Evolutionary conservation across 495 filamentous ascomycete species (phyloP), one percentile per base, ranked within the genome.

Genomic region (Xylaria telfairii): DNA sequence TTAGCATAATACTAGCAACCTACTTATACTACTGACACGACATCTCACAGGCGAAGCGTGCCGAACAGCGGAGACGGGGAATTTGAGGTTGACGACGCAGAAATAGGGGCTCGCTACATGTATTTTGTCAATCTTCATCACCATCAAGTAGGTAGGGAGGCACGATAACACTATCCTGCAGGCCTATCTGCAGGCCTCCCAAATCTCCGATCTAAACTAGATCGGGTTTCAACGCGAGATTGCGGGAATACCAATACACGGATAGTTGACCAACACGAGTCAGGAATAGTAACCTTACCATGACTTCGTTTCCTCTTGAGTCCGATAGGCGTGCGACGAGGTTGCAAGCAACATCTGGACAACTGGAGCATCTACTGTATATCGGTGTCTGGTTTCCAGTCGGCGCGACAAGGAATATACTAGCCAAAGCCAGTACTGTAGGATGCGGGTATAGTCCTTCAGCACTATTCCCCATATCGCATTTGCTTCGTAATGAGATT

Each of bases 81-180:
- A 32, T 24, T 17, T 17, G 46, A 54, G 34, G 47, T 24, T 19
- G 13, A 41, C 47, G 30, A 66, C 15, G 34, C 21, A 17, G 15
- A 53, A 61, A 41, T 42, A 61, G 57, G 57, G 37, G 57, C 37
- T 41, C 34, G 37, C 32, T 26, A 41, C 17, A 41, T 34, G 30
- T 46, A 13, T 63, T 44, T 41, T 30, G n/a, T 44, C 24, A n/a
- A 19, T 47, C 42, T n/a, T 17, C 7, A 47, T 64, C 60, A 39
- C 42, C 59, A 62, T 64, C 41, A 47, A 32, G 26, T 42, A 47
- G 24, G 61, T 28, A 47, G n/a, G 26, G 26, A 47, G 24, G 61
- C 19, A 34, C 61, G 42, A 64, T 47, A 64, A 47, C 61, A 17
- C n/a, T 39, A 34, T 60, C 2, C 53, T 56, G 53, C 56, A 39